phyloP scores from a whole-genome alignment of 257 asterid species.

The Primulina eburnea region DNA sequence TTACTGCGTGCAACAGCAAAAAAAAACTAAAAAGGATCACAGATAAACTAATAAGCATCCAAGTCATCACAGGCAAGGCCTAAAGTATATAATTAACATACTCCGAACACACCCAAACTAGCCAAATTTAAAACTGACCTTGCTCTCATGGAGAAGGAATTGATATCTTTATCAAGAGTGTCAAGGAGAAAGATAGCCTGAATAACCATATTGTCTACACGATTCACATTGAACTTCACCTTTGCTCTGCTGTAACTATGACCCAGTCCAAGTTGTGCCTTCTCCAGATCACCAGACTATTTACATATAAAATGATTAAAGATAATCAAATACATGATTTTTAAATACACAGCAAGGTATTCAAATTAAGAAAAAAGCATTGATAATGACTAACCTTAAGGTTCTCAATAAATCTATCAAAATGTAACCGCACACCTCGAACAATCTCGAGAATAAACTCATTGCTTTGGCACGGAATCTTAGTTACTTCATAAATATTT shows the following conservation, averaged over 20 bases:
- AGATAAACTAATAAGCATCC: background rate
- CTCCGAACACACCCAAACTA: background rate
- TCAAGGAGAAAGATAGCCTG: slow-evolving; percentile 94
- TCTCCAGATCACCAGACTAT: slow-evolving; percentile 88
- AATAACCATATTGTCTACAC: slow-evolving; percentile 96
- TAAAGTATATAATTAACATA: background rate
- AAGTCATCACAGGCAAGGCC: background rate
- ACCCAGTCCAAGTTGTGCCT: slow-evolving; percentile 92
- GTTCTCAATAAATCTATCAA: slow-evolving; percentile 56
- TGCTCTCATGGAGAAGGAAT: slow-evolving; percentile 91
- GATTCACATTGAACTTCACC: slow-evolving; percentile 94
- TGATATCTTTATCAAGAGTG: slow-evolving; percentile 92
- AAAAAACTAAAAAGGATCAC: background rate
- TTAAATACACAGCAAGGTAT: background rate
- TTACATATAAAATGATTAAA: slow-evolving; percentile 7
- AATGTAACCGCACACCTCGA: slow-evolving; percentile 84
- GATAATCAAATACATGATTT: slow-evolving; percentile 5
- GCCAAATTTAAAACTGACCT: slow-evolving; percentile 46
- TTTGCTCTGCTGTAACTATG: slow-evolving; percentile 98
- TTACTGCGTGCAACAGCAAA: background rate
- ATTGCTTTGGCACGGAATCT: slow-evolving; percentile 81
- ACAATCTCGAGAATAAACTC: slow-evolving; percentile 83
- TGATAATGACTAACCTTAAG: slow-evolving; percentile 56
- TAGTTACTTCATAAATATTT: slow-evolving; percentile 72
- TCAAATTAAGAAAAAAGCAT: background rate